Conservation (phyloP, 306 rosid species). For the Senna tora region DNA sequence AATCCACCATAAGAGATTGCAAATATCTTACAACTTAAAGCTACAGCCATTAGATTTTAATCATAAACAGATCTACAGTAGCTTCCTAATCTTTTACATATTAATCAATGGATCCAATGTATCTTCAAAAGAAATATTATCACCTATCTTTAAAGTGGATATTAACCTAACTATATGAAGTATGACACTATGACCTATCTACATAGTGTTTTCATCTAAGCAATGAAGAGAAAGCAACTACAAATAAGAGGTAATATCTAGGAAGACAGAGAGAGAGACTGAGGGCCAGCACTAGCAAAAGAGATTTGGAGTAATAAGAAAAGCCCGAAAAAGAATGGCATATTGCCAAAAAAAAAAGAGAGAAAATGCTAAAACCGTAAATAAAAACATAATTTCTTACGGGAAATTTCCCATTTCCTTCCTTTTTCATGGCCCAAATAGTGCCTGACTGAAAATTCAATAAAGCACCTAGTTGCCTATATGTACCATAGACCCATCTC, state of each 20-base stretch:
- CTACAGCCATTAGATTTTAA: background rate
- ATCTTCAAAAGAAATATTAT: background rate
- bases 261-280: conserved; percentile 11
- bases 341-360: conserved; percentile 3
- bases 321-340: conserved; percentile 1
- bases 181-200: background rate
- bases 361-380: conserved; percentile 7
- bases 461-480: conserved; percentile 22
- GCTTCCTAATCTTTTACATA: conserved; percentile 1
- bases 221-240: conserved; percentile 15
- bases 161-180: background rate
- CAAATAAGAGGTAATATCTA: conserved; percentile 2
- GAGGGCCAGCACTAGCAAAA: background rate
- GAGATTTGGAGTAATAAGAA: conserved; percentile 28
- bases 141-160: background rate
- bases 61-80: background rate
- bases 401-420: conserved; percentile 1
- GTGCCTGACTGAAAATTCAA: background rate
- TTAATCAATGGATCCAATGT: background rate
- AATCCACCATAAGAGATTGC: background rate
- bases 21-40: background rate
- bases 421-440: conserved; percentile 6
- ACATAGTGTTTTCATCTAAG: background rate
- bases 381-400: conserved; percentile 10
- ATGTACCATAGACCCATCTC: conserved; percentile 20